Evolutionary conservation across 75 land plant species (phyloP).

Genomic region (Selaginella moellendorffii): DNA sequence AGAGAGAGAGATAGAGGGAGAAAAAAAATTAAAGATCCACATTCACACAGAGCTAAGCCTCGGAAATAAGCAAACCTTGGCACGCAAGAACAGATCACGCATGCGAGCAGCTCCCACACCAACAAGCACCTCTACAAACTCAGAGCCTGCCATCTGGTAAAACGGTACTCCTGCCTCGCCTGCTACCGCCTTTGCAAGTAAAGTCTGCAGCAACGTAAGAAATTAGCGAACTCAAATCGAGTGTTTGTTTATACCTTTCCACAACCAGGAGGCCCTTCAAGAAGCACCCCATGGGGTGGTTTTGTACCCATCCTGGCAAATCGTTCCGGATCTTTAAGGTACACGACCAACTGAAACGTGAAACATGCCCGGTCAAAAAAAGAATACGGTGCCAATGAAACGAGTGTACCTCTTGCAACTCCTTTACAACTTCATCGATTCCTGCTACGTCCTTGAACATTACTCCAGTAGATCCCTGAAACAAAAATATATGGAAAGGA

Average conservation of each 20-base stretch:
- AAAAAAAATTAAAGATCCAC: too few species aligned
- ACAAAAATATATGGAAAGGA: too few species aligned
- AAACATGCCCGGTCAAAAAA: too few species aligned
- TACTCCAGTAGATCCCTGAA: slow-evolving; percentile 86
- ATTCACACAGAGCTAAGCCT: too few species aligned
- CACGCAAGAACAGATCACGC: slow-evolving; percentile 86
- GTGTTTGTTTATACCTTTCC: slow-evolving; percentile 52
- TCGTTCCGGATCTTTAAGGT: slow-evolving; percentile 82
- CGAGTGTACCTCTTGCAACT: slow-evolving; percentile 63
- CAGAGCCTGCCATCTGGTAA: slow-evolving; percentile 98
- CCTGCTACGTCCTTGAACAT: slow-evolving; percentile 84
- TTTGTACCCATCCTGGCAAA: slow-evolving; percentile 77
- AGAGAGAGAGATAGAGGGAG: too few species aligned
- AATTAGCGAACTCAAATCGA: not conserved
- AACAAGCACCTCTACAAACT: slow-evolving; percentile 88
- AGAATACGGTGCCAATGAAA: not conserved
- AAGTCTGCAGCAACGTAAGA: slow-evolving; percentile 30
- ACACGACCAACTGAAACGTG: slow-evolving; percentile 84
- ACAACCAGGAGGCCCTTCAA: slow-evolving; percentile 95
- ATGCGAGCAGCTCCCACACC: slow-evolving; percentile 98
- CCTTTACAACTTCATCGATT: slow-evolving; percentile 80
- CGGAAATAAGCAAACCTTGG: slow-evolving; percentile 69
- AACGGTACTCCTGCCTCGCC: slow-evolving; percentile 99
- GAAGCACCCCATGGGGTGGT: slow-evolving; percentile 90
- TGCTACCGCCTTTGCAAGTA: slow-evolving; percentile 91